Conservation (phyloP, 352 stramenopile genomes). For the Globisporangium okanoganense region DNA sequence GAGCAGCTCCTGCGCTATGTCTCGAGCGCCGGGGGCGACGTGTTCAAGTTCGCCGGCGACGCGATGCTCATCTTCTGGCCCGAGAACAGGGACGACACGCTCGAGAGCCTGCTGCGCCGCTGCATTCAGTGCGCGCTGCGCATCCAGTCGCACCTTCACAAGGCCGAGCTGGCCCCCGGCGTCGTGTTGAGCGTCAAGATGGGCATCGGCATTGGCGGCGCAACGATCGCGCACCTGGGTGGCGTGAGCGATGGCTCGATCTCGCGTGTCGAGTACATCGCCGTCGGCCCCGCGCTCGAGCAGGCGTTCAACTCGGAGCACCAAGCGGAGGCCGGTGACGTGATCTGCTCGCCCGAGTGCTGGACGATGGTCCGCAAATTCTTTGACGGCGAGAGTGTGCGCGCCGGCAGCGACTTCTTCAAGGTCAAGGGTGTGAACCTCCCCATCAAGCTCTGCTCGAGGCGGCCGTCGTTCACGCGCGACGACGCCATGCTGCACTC, state of each 20-base stretch:
- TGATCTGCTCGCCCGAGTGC: conserved; percentile 85
- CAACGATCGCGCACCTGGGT: conserved; percentile 87
- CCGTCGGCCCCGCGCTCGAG: conserved; percentile 86
- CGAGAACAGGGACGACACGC: conserved; percentile 86
- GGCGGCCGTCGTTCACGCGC: conserved; percentile 65
- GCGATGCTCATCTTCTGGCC: conserved; percentile 95
- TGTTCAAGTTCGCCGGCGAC: conserved; percentile 96
- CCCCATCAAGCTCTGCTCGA: conserved; percentile 63
- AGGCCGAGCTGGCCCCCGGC: conserved; percentile 75
- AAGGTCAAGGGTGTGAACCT: conserved; percentile 55
- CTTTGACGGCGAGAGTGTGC: conserved; percentile 56
- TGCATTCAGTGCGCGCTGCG: conserved; percentile 87
- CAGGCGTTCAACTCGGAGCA: conserved; percentile 90
- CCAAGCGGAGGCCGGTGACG: conserved; percentile 82
- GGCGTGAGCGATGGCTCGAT: conserved; percentile 82
- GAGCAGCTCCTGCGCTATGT: conserved; percentile 79
- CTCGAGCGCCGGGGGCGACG: conserved; percentile 80
- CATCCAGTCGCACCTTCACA: conserved; percentile 89
- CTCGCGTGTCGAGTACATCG: conserved; percentile 89
- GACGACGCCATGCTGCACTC: conserved; percentile 79
- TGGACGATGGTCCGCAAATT: conserved; percentile 66
- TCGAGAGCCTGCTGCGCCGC: conserved; percentile 74
- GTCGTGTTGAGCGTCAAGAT: conserved; percentile 95
- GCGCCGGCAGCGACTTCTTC: conserved; percentile 33
- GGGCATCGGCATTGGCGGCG: conserved; percentile 86